phyloP scores from a whole-genome alignment of 805 yeast species.

The Sugiyamaella qingdaonensis region DNA sequence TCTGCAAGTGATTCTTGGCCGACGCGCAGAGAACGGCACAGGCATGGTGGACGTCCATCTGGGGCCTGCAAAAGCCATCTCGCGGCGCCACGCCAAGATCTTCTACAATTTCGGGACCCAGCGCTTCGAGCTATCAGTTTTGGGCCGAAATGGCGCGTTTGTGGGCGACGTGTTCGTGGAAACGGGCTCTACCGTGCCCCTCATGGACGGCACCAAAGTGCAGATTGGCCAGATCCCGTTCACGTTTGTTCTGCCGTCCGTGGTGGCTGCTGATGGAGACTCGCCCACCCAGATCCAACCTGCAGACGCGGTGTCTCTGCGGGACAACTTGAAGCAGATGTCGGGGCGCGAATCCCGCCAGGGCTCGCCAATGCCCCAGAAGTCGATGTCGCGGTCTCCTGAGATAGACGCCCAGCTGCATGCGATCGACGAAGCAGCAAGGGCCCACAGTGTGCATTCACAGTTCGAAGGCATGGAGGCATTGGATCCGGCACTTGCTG shows the following conservation, averaged over 20 bases:
- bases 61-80: constrained; percentile 88
- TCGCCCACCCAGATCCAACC: background rate
- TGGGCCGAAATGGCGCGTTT: constrained; percentile 96
- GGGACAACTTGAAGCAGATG: constrained; percentile 7
- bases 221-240: constrained; percentile 93
- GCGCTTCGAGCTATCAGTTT: constrained; percentile 82
- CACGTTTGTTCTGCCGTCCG: constrained; percentile 77
- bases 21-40: constrained; percentile 68
- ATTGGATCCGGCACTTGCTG: constrained; percentile 1
- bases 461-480: background rate
- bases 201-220: constrained; percentile 62
- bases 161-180: constrained; percentile 88
- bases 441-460: background rate
- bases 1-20: constrained; percentile 87
- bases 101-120: constrained; percentile 96
- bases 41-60: constrained; percentile 74
- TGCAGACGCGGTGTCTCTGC: constrained; percentile 9
- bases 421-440: constrained; percentile 6
- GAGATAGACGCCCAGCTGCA: constrained; percentile 10
- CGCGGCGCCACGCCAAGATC: constrained; percentile 91
- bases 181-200: constrained; percentile 85
- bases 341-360: constrained; percentile 3
- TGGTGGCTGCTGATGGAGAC: constrained; percentile 22
- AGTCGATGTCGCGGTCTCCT: constrained; percentile 7
- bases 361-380: constrained; percentile 10